phyloP scores from a whole-genome alignment of 768 basidiomycete species.

The Mycena pura region DNA sequence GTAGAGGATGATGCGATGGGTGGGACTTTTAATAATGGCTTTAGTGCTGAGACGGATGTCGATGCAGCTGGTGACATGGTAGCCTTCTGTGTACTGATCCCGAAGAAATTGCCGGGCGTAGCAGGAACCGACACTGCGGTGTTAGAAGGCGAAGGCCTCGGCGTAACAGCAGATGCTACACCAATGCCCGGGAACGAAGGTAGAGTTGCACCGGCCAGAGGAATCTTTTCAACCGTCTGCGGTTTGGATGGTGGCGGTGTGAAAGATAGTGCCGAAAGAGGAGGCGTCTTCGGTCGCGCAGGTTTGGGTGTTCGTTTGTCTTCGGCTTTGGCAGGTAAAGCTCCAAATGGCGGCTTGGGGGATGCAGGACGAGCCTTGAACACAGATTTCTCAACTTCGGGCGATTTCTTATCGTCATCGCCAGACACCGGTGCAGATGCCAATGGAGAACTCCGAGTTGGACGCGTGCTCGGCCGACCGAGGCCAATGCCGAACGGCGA shows the following conservation, averaged over 20 bases:
- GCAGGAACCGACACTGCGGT: slow-evolving; percentile 5
- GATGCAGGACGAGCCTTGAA: slow-evolving; percentile 46
- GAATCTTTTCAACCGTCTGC: not conserved
- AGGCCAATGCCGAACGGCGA: slow-evolving; percentile 53
- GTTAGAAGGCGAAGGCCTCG: slow-evolving; percentile 10
- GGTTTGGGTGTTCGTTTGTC: slow-evolving; percentile 34
- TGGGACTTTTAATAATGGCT: slow-evolving; percentile 11
- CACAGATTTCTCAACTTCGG: slow-evolving; percentile 23
- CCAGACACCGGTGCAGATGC: slow-evolving; percentile 59
- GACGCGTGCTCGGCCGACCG: slow-evolving; percentile 68
- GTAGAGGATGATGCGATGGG: not conserved
- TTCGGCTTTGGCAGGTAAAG: slow-evolving; percentile 30
- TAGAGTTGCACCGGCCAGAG: slow-evolving; percentile 14
- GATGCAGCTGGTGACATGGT: not conserved
- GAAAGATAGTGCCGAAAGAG: slow-evolving; percentile 44
- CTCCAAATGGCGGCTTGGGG: slow-evolving; percentile 46
- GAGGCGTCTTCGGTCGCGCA: slow-evolving; percentile 57
- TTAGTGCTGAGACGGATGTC: slow-evolving; percentile 5
- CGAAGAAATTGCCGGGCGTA: slow-evolving; percentile 22
- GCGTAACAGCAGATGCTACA: not conserved
- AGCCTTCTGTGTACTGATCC: not conserved
- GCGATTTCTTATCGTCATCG: slow-evolving; percentile 44
- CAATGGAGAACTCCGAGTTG: slow-evolving; percentile 78
- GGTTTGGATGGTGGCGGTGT: slow-evolving; percentile 18
- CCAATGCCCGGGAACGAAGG: slow-evolving; percentile 7